Evolutionary conservation across 1,284 basidiomycete species (phyloP).

Genomic region (Malassezia pachydermatis): DNA sequence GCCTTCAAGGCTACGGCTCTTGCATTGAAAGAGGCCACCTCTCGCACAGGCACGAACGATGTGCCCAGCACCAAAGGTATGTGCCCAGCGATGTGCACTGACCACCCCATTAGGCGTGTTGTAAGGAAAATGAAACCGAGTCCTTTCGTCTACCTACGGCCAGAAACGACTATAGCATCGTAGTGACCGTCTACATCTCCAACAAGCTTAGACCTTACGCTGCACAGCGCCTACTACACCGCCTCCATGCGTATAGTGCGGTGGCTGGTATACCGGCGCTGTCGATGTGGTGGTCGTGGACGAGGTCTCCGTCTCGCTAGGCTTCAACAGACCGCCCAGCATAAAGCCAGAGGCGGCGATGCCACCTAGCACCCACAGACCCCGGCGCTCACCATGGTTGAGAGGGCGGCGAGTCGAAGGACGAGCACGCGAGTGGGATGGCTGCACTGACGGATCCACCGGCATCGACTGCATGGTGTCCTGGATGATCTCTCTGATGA

Average conservation of each 20-base stretch:
- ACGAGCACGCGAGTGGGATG: constrained; percentile 14
- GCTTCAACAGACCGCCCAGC: constrained; percentile 2
- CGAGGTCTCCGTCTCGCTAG: not conserved
- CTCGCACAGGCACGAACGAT: constrained; percentile 76
- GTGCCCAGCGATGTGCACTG: not conserved
- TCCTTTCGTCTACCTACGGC: not conserved
- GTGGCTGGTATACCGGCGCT: constrained; percentile 2
- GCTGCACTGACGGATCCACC: constrained; percentile 6
- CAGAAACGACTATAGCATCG: not conserved
- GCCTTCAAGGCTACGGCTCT: constrained; percentile 95
- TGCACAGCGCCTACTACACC: constrained; percentile 14
- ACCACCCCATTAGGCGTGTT: constrained; percentile 3
- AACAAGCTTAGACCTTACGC: constrained; percentile 17
- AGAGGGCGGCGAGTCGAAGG: constrained; percentile 50
- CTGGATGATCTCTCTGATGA: not conserved
- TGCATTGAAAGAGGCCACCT: constrained; percentile 85
- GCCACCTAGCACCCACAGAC: constrained; percentile 55
- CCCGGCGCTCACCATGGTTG: constrained; percentile 54
- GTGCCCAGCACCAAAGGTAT: constrained; percentile 89
- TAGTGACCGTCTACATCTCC: not conserved
- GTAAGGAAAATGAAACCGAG: no score
- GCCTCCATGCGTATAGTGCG: constrained; percentile 15
- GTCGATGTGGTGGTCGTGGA: not conserved
- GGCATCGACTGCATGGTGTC: constrained; percentile 10
- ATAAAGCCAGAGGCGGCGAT: constrained; percentile 54